A percentile compares a stretch with the other conserved stretches of the same genome.
Evolutionary conservation across 768 basidiomycete genomes (phyloP).

Genomic region (Tylopilus felleus): DNA sequence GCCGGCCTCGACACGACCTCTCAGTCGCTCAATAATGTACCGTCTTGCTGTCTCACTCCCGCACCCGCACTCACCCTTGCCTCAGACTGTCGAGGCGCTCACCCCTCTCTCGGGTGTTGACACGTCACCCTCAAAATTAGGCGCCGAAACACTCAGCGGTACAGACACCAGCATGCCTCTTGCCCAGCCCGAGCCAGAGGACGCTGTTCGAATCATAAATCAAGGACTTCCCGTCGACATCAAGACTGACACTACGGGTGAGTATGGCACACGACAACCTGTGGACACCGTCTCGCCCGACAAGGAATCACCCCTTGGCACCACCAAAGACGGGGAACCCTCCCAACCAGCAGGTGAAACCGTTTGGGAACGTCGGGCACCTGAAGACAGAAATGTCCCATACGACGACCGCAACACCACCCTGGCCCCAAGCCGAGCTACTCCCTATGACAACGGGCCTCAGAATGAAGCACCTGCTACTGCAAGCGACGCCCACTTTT

Average conservation of each 20-base stretch:
- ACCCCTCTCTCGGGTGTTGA: conserved; percentile 26
- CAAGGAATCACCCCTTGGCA: conserved; percentile 21
- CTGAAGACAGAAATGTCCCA: conserved; percentile 37
- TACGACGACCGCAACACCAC: conserved; percentile 18
- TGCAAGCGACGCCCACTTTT: conserved; percentile 11
- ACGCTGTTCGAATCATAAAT: not conserved
- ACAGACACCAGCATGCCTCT: conserved; percentile 10
- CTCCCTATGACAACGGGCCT: conserved; percentile 12
- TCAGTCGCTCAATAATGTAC: conserved; percentile 34
- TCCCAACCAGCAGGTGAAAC: conserved; percentile 20
- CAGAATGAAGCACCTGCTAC: conserved; percentile 8
- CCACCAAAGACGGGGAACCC: conserved; percentile 32
- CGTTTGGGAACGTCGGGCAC: conserved; percentile 27
- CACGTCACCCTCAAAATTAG: conserved; percentile 21
- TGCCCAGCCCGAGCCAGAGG: conserved; percentile 13
- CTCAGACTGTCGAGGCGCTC: conserved; percentile 23
- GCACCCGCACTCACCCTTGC: conserved; percentile 11
- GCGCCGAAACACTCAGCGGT: conserved; percentile 16
- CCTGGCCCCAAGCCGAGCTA: conserved; percentile 8
- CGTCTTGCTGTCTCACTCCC: conserved; percentile 13
- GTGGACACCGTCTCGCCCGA: conserved; percentile 21
- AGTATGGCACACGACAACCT: conserved; percentile 27
- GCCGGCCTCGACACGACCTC: conserved; percentile 2
- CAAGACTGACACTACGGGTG: conserved; percentile 24
- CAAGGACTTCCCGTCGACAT: conserved; percentile 6